These are phyloP conservation scores for Arachnomyces sp. DNA, from an alignment of 2,329 filamentous ascomycete species.

Conservation along the genomic window DNA sequence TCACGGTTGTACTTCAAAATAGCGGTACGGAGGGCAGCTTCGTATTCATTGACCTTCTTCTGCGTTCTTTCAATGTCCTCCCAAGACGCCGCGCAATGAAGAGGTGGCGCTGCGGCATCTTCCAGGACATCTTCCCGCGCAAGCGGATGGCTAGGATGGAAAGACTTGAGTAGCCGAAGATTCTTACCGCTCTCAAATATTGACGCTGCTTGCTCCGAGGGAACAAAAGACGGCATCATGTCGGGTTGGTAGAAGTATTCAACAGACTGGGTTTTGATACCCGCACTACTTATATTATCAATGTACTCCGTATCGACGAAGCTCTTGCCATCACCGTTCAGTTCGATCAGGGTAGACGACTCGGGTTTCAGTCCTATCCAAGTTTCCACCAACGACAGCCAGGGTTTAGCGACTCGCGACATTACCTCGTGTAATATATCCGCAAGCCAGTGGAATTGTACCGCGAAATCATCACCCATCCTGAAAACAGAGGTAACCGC, in stretches of 20 bases:
- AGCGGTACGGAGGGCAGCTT: slow-evolving; percentile 27
- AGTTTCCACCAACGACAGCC: slow-evolving; percentile 58
- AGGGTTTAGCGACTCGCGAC: slow-evolving; percentile 54
- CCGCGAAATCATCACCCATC: slow-evolving; percentile 55
- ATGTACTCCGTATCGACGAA: slow-evolving; percentile 55
- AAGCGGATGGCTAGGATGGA: slow-evolving; percentile 64
- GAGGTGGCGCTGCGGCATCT: slow-evolving; percentile 44
- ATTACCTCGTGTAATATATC: slow-evolving; percentile 61
- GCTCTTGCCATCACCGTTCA: slow-evolving; percentile 45
- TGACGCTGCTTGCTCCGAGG: slow-evolving; percentile 56
- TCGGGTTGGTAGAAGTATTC: slow-evolving; percentile 46
- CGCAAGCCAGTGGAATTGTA: slow-evolving; percentile 53
- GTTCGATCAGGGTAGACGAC: slow-evolving; percentile 41
- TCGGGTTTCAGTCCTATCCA: slow-evolving; percentile 66
- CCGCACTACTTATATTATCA: slow-evolving; percentile 52
- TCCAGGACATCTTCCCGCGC: slow-evolving; percentile 44
- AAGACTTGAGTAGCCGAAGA: slow-evolving; percentile 60
- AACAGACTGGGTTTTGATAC: slow-evolving; percentile 52
- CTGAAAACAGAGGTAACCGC: slow-evolving; percentile 55
- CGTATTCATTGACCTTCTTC: slow-evolving; percentile 43
- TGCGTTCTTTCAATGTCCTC: slow-evolving; percentile 58
- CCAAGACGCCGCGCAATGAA: slow-evolving; percentile 68
- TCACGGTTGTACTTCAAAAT: slow-evolving; percentile 29
- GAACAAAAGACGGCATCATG: slow-evolving; percentile 64
- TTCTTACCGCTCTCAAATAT: slow-evolving; percentile 77